Base-by-base conservation (phyloP, 306 rosid genomes). In the Abrus precatorius region DNA sequence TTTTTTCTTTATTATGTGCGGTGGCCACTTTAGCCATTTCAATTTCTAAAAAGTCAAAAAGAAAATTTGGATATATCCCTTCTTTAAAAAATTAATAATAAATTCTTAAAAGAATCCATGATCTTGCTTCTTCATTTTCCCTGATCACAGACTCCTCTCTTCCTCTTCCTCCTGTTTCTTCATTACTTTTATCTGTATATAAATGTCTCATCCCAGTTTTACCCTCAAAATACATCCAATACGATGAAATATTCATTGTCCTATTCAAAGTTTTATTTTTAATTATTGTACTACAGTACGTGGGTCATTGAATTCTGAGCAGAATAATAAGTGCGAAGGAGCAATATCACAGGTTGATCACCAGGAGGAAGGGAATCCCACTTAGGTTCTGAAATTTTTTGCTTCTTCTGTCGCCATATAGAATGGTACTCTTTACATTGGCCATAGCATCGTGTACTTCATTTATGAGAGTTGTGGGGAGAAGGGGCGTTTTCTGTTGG, bases 331-430 rank as follows among this genome's bases (percentile, higher is more conserved):
- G 85, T 84, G 88, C 77, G 20, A 75, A 49, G 53, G 83, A 84
- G 84, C 52, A 84, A 85, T 54, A 30, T 85, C 89, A 82, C 10
- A 81, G 85, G 71, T 68, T 76, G 83, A 78, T 44, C 64, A 79
- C 38, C 69, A 79, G 43, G 81, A 36, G 82, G 69, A 62, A 87
- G 81, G 74, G 88, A 84, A 86, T 78, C 83, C 80, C 74, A 77
- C 47, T 80, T 49, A 28, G 79, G 76, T 71, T 68, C 70, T 85
- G 80, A 80, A 43, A n/a, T 49, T 75, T 60, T 65, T 67, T 77
- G 67, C 69, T 55, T 59, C 67, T 70, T 78, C 86, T 92, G 91
- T 87, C 80, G 80, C 66, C 53, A 79, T 82, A 75, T 56, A 64
- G 48, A 79, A 68, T 69, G 33, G 72, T 76, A 85, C 7, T 48